Conservation (phyloP, 768 basidiomycete genomes). For the Tulasnella sp. region DNA sequence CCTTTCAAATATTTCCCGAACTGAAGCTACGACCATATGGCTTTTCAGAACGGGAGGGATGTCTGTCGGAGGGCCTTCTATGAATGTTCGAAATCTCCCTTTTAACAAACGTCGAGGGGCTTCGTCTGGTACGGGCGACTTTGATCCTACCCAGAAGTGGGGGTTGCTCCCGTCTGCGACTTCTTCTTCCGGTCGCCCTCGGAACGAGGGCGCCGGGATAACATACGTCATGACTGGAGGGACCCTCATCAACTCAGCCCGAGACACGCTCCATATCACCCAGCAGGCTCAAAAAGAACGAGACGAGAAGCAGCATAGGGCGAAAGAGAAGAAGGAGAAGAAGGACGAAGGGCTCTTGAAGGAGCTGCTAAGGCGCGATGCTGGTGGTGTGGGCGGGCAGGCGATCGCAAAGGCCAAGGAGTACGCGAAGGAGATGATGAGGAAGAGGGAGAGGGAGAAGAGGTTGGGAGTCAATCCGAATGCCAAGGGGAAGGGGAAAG, state of each 20-base stretch:
- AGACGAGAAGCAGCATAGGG: conserved; percentile 20
- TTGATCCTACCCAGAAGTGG: conserved; percentile 64
- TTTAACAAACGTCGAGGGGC: neutral
- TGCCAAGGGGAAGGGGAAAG: neutral
- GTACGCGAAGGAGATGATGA: neutral
- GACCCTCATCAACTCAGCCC: conserved; percentile 44
- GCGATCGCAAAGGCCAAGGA: conserved; percentile 29
- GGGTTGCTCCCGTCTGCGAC: conserved; percentile 51
- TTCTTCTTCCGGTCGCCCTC: conserved; percentile 20
- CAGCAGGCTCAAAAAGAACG: conserved; percentile 9
- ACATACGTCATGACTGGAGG: conserved; percentile 71
- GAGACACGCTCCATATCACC: conserved; percentile 10
- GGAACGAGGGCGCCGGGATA: conserved; percentile 30
- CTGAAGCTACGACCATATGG: neutral
- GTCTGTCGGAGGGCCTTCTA: conserved; percentile 29
- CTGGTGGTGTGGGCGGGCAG: conserved; percentile 26
- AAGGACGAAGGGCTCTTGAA: conserved; percentile 10
- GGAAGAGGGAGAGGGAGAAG: neutral
- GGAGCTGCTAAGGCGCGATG: neutral
- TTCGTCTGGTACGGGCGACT: conserved; percentile 21
- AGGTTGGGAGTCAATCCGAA: neutral
- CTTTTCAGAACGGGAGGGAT: conserved; percentile 61
- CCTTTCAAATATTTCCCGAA: neutral
- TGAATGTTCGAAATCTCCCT: neutral
- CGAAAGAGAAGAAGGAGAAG: conserved; percentile 21